phyloP scores from a whole-genome alignment of 2,329 filamentous ascomycete genomes.

The Colletotrichum nymphaeae region DNA sequence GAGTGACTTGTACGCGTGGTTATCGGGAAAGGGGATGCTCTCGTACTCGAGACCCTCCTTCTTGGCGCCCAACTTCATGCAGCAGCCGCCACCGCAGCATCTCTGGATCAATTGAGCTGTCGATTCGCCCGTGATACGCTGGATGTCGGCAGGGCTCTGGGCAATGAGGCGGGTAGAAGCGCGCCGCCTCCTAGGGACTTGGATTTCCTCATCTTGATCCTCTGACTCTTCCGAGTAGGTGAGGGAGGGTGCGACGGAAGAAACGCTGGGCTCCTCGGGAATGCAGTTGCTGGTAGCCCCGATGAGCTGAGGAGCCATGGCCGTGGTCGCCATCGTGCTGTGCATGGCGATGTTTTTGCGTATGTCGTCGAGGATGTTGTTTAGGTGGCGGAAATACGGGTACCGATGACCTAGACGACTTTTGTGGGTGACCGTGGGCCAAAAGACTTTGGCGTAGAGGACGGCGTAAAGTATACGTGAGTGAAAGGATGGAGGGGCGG shows the following conservation, averaged over 20 bases:
- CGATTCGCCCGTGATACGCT: constrained; percentile 73
- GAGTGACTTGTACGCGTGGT: constrained; percentile 85
- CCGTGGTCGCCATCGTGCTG: constrained; percentile 46
- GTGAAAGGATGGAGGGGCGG: constrained; percentile 20
- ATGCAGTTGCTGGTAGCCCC: constrained; percentile 54
- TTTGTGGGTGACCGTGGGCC: constrained; percentile 15
- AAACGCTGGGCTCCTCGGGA: constrained; percentile 56
- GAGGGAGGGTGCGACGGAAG: constrained; percentile 69
- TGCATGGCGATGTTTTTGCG: constrained; percentile 15
- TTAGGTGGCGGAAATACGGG: neutral
- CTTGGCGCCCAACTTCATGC: constrained; percentile 60
- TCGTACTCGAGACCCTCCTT: constrained; percentile 63
- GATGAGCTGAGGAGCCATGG: constrained; percentile 52
- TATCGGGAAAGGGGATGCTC: constrained; percentile 74
- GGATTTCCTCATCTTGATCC: constrained; percentile 63
- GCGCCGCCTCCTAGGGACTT: constrained; percentile 63
- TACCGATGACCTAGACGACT: constrained; percentile 3
- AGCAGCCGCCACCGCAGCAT: constrained; percentile 75
- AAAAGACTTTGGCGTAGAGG: constrained; percentile 9
- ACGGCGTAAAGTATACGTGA: constrained; percentile 25
- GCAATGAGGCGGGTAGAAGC: constrained; percentile 77
- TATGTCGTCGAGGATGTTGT: constrained; percentile 12
- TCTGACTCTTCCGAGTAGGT: constrained; percentile 73
- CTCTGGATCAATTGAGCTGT: constrained; percentile 70
- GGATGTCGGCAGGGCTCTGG: constrained; percentile 71